Evolutionary conservation across 2,329 filamentous ascomycete genomes (phyloP), one percentile per base, ranked within the genome.

Genomic region (Xylariaceae sp.): DNA sequence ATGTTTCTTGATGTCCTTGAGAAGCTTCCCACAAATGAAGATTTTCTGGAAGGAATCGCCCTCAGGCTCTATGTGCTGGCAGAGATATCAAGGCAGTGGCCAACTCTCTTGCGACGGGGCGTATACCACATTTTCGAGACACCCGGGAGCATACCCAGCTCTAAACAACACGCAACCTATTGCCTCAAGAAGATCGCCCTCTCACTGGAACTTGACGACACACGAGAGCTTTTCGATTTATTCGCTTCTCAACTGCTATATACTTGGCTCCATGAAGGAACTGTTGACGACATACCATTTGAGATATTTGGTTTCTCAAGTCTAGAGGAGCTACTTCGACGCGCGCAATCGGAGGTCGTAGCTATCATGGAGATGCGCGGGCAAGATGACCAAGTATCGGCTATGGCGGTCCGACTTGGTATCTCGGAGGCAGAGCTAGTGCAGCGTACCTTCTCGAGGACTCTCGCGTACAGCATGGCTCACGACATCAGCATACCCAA

Each of bases 51-150:
- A 57, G 90, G 88, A 0, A 90, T 96, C 45, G 85, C 87, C 1
- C 74, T 94, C 43, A 80, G 92, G 5, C 63, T 96, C 3, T 75
- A 84, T 41, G 75, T 86, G 7, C 64, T 96, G 9, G 76, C 83
- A 2, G 77, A 78, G 35, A 64, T 98, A 37, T 92, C 84, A 16
- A 84, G 86, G 19, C 64, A 68, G 32, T 96, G 90, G 85, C 80
- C 87, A 38, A 94, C 89, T 1, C 68, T 96, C 14, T 69, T 95
- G 27, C 80, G 89, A 32, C 78, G 83, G 43, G 88, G 87, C 44
- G 83, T 94, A 13, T 98, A 95, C 55, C 83, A 92, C 56, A 88
- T 96, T 15, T 94, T 96, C 47, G 92, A 96, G 56, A 87, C 83
- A 0, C 84, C 89, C 2, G 86, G 83, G 2, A 77, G 78, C 36